Evolutionary conservation across 805 yeast species (phyloP).

Genomic region (Barnettozyma populi): DNA sequence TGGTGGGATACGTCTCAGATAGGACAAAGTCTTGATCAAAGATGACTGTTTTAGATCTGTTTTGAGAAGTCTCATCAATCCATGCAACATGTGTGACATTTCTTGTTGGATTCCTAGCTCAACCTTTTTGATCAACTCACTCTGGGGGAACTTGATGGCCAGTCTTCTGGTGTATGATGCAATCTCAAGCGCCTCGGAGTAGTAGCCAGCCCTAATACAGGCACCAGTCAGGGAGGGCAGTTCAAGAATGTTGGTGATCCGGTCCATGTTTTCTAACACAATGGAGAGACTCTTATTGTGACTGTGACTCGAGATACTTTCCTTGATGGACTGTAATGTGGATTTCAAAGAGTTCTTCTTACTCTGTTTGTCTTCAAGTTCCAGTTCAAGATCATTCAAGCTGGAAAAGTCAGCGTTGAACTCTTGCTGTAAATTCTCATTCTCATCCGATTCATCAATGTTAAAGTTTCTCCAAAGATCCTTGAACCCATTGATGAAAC

Average conservation of each 20-base stretch:
- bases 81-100: constrained; percentile 61
- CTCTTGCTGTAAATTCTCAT: constrained; percentile 10
- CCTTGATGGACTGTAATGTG: constrained; percentile 1
- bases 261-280: constrained; percentile 59
- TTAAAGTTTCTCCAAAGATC: constrained; percentile 27
- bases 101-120: constrained; percentile 50
- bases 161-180: constrained; percentile 69
- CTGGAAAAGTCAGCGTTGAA: constrained; percentile 5
- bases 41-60: constrained; percentile 78
- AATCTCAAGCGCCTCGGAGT: constrained; percentile 84
- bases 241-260: constrained; percentile 72
- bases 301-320: neutral
- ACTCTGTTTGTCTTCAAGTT: constrained; percentile 17
- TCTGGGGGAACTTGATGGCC: constrained; percentile 59
- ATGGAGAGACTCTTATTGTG: constrained; percentile 25
- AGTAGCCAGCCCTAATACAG: constrained; percentile 83
- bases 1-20: constrained; percentile 63
- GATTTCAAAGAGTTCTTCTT: constrained; percentile 8
- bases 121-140: constrained; percentile 45
- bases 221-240: constrained; percentile 77
- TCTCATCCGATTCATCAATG: constrained; percentile 26
- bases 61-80: constrained; percentile 60
- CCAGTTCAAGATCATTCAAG: constrained; percentile 21
- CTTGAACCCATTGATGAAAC: constrained; percentile 28
- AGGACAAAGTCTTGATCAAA: constrained; percentile 70